phyloP scores from a whole-genome alignment of 2,329 filamentous ascomycete species.

The Biscogniauxia mediterranea region DNA sequence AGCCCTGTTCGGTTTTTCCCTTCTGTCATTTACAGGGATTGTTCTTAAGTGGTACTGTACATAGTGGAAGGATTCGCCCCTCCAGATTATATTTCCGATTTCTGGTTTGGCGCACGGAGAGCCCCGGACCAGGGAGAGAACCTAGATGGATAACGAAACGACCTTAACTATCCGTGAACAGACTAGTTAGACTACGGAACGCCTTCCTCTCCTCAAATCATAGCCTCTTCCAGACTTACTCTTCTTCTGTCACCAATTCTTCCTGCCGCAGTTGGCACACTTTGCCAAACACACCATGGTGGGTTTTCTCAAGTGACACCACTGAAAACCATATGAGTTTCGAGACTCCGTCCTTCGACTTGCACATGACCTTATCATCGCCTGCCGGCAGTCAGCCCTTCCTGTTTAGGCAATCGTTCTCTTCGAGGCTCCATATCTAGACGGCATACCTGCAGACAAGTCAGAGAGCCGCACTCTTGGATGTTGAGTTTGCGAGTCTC shows the following conservation, averaged over 20 bases:
- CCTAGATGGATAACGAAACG: slow-evolving; percentile 25
- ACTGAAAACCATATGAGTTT: slow-evolving; percentile 19
- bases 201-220: slow-evolving; percentile 28
- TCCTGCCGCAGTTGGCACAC: slow-evolving; percentile 19
- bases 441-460: slow-evolving; percentile 19
- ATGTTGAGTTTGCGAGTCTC: slow-evolving; percentile 23
- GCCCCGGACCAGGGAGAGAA: slow-evolving; percentile 35
- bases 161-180: slow-evolving; percentile 26
- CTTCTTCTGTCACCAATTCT: slow-evolving; percentile 24
- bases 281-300: slow-evolving; percentile 15
- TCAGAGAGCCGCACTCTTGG: slow-evolving; percentile 21
- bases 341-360: slow-evolving; percentile 13
- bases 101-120: slow-evolving; percentile 46
- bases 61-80: slow-evolving; percentile 35
- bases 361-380: slow-evolving; percentile 20
- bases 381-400: slow-evolving; percentile 24
- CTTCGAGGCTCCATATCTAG: slow-evolving; percentile 15
- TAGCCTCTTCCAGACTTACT: slow-evolving; percentile 27
- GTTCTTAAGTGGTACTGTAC: slow-evolving; percentile 16
- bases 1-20: slow-evolving; percentile 39
- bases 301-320: slow-evolving; percentile 21
- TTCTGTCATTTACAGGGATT: slow-evolving; percentile 38
- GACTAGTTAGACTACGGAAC: slow-evolving; percentile 23
- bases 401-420: slow-evolving; percentile 26
- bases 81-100: slow-evolving; percentile 50